A percentile compares a stretch with the other conserved stretches of the same genome.
Evolutionary conservation across 371 early-diverging fungal genomes (phyloP).

Genomic region (Phascolomyces articulosus): DNA sequence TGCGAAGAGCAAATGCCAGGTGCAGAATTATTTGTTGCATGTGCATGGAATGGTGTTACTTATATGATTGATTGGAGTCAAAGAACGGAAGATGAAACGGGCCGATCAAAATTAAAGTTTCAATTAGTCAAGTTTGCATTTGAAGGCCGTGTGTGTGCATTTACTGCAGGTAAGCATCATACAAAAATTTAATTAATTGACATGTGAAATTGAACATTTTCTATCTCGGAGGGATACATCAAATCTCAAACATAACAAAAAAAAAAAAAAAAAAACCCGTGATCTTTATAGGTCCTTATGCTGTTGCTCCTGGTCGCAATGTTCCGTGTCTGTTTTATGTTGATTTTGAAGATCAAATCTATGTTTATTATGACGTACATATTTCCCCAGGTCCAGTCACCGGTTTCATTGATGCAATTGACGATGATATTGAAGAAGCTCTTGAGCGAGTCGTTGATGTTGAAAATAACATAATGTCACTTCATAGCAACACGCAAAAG

Average conservation of each 20-base stretch:
- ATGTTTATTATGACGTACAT: conserved; percentile 74
- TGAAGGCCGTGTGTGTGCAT: conserved; percentile 81
- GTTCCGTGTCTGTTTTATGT: conserved; percentile 83
- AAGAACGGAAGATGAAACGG: conserved; percentile 20
- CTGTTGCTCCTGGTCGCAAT: conserved; percentile 67
- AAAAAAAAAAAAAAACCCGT: too few species aligned
- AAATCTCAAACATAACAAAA: background rate
- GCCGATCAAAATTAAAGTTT: conserved; percentile 46
- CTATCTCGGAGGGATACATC: too few species aligned
- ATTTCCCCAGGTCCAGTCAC: conserved; percentile 50
- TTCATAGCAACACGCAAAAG: conserved; percentile 17
- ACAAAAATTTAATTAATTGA: background rate
- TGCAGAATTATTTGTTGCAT: conserved; percentile 76
- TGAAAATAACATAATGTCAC: conserved; percentile 33
- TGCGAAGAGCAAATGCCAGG: conserved; percentile 27
- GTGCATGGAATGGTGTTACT: conserved; percentile 82
- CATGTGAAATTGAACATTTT: background rate
- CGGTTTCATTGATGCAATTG: conserved; percentile 48
- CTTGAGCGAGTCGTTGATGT: conserved; percentile 42
- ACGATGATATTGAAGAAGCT: conserved; percentile 51
- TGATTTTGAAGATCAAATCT: conserved; percentile 84
- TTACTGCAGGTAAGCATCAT: conserved; percentile 75
- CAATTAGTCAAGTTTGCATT: conserved; percentile 78
- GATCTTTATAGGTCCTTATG: conserved; percentile 59
- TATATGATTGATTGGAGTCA: conserved; percentile 69